Base-by-base conservation (phyloP, 1,284 basidiomycete species). In the Tetrapyrgos nigripes region DNA sequence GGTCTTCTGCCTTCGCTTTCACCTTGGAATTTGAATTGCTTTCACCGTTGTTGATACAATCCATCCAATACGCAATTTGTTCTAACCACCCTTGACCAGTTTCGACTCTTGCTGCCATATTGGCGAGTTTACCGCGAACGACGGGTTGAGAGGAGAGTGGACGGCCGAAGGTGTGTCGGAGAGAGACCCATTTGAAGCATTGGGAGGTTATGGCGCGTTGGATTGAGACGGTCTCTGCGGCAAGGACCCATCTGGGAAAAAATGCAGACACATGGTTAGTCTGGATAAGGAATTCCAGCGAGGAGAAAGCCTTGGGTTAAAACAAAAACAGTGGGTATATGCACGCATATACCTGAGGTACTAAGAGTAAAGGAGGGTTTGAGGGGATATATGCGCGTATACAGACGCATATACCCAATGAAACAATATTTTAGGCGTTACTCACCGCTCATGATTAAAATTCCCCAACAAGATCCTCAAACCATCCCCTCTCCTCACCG, bases 21-120 rank as follows among this genome's bases (percentile, higher is more conserved):
- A 65, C 37, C 17, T 40, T 40, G 8, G 31, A 33, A 40, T 40
- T n/a, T n/a, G n/a, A n/a, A 4, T 76, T 72, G 58, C 37, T 76
- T 50, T 79, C 65, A 43, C 71, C 74, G 55, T 76, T 74, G 45
- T 59, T 69, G 88, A 91, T 91, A 69, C 89, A 83, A 71, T 79
- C 83, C 91, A 94, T 93, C 73, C 93, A 91, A 74, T 85, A 87
- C 0, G 91, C 93, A 55, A 93, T 76, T 70, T 81, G 85, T 76
- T 95, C 92, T 19, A 94, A 76, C 91, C 92, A 94, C 46, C 80
- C 81, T 70, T 94, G 92, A 21, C 82, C 82, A 4, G 86, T 85
- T 74, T 94, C 92, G 33, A 83, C 79, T 57, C 91, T 86, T 17
- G 88, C 83, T 61, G 94, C 91, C 89, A 93, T 92, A 31, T 76